Percentiles rank a stretch among this genome's conserved stretches.
Evolutionary conservation across 768 basidiomycete species (phyloP).

Genomic region (Austroboletus festivus): DNA sequence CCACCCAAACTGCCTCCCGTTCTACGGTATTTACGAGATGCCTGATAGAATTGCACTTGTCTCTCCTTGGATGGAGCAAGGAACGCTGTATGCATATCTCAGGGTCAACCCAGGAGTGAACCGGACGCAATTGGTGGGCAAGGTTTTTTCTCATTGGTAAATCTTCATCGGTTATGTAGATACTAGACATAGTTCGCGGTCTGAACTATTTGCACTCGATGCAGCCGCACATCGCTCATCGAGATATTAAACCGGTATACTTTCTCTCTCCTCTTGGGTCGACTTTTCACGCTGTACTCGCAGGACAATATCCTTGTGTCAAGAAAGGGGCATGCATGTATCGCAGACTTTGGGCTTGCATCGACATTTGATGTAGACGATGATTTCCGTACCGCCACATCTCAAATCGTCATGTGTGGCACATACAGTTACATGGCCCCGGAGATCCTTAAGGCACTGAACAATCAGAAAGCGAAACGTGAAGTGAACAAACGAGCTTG

Average conservation of each 20-base stretch:
- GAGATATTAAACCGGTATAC: conserved; percentile 31
- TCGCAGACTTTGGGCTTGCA: conserved; percentile 49
- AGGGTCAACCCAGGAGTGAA: conserved; percentile 17
- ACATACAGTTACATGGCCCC: conserved; percentile 26
- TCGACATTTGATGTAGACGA: conserved; percentile 17
- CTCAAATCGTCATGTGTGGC: conserved; percentile 10
- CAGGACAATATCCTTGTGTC: conserved; percentile 50
- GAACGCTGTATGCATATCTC: conserved; percentile 32
- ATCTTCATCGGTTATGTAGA: conserved; percentile 25
- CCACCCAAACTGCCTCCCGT: conserved; percentile 36
- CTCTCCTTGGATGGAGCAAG: conserved; percentile 40
- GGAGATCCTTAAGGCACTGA: conserved; percentile 15
- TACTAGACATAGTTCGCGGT: conserved; percentile 43
- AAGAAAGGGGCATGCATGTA: conserved; percentile 38
- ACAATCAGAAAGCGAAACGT: neutral
- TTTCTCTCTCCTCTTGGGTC: neutral
- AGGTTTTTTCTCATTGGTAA: too few species aligned
- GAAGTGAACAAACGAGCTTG: conserved; percentile 27
- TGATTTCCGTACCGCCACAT: conserved; percentile 7
- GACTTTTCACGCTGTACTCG: conserved; percentile 1
- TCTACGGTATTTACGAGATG: conserved; percentile 31
- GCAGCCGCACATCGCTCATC: conserved; percentile 34
- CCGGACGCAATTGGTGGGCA: conserved; percentile 33
- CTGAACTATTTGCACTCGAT: conserved; percentile 42
- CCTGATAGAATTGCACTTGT: conserved; percentile 24